phyloP scores from a whole-genome alignment of 352 stramenopile species.

The Aphanomyces cochlioides region DNA sequence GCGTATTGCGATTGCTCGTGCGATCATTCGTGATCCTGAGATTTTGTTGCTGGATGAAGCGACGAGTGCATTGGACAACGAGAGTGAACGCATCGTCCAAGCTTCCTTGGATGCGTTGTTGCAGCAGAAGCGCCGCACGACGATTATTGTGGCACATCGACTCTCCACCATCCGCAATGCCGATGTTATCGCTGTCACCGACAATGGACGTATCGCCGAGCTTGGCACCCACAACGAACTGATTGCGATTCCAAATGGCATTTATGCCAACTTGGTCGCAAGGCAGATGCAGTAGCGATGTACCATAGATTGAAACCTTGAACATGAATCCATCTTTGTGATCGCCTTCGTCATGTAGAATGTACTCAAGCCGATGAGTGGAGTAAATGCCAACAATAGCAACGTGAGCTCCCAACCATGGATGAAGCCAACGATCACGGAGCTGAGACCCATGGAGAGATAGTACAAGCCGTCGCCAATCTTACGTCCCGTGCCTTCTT shows the following conservation, averaged over 20 bases:
- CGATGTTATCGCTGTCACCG: conserved; percentile 86
- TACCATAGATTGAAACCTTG: too few relatives aligned
- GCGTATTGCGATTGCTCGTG: conserved; percentile 89
- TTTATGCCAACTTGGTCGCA: conserved; percentile 45
- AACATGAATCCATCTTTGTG: too few relatives aligned
- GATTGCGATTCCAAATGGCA: conserved; percentile 43
- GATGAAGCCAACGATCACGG: too few relatives aligned
- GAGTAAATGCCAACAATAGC: too few relatives aligned
- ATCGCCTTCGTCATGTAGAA: too few relatives aligned
- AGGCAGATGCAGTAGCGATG: too few relatives aligned
- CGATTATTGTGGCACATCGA: conserved; percentile 69
- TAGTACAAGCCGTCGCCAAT: too few relatives aligned
- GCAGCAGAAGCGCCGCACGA: conserved; percentile 36
- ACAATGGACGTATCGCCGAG: conserved; percentile 74
- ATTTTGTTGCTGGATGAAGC: conserved; percentile 90
- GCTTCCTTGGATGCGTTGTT: conserved; percentile 49
- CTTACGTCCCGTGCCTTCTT: too few relatives aligned
- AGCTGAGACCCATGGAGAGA: too few relatives aligned
- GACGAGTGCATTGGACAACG: conserved; percentile 78
- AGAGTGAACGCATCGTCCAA: conserved; percentile 43
- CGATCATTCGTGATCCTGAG: conserved; percentile 82
- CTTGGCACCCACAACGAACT: conserved; percentile 82
- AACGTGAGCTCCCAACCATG: too few relatives aligned
- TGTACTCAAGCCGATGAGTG: too few relatives aligned
- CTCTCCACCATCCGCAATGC: conserved; percentile 87